Percentiles rank a stretch among this genome's conserved stretches.
Conservation (phyloP, 2,329 filamentous ascomycete species). For the Tolypocladium ovalisporum region DNA sequence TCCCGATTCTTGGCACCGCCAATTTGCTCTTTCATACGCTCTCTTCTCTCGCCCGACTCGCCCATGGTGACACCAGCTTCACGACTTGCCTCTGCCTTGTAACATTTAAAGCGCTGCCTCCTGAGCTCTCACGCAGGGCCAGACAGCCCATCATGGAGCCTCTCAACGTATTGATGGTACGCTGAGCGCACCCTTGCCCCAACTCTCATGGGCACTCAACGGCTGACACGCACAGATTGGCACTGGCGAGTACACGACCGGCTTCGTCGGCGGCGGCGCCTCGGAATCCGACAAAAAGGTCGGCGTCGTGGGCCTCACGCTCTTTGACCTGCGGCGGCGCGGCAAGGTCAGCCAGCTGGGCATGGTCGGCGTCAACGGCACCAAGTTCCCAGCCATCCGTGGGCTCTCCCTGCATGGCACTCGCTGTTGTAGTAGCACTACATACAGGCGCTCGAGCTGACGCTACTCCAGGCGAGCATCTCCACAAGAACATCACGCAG, state of each 20-base stretch:
- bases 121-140: not conserved
- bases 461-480: constrained; percentile 56
- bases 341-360: constrained; percentile 78
- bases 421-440: no score
- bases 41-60: not conserved
- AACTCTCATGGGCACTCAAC: not conserved
- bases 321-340: constrained; percentile 79
- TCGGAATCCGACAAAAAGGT: constrained; percentile 94
- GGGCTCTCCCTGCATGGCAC: constrained; percentile 23
- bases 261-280: constrained; percentile 74
- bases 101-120: not conserved
- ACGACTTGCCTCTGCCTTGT: not conserved
- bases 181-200: constrained; percentile 8
- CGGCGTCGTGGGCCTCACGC: constrained; percentile 78
- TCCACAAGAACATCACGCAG: constrained; percentile 76
- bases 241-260: constrained; percentile 94
- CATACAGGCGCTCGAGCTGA: no score
- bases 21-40: not conserved
- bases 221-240: constrained; percentile 47
- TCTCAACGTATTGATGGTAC: constrained; percentile 59
- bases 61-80: not conserved
- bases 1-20: not conserved
- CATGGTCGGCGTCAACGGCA: constrained; percentile 84
- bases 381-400: constrained; percentile 88
- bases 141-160: constrained; percentile 36